A percentile compares a stretch with the other conserved stretches of the same genome.
phyloP scores from a whole-genome alignment of 805 yeast species.

The Candida insectorum region DNA sequence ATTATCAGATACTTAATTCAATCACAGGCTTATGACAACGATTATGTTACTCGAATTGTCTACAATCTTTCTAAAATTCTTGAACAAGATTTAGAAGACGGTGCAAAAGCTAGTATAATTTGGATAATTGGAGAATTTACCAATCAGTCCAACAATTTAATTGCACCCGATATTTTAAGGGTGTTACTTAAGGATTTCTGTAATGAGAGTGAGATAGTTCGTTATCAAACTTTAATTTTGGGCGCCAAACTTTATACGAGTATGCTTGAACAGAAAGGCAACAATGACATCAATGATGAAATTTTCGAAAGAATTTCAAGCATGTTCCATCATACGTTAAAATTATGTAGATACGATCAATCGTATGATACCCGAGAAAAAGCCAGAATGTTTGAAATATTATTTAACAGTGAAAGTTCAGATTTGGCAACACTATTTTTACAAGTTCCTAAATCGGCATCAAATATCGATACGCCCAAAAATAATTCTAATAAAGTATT shows the following conservation, averaged over 20 bases:
- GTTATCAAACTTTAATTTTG: conserved; percentile 67
- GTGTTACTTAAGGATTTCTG: conserved; percentile 51
- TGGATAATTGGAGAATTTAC: conserved; percentile 91
- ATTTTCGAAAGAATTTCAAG: conserved; percentile 20
- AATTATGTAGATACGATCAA: conserved; percentile 69
- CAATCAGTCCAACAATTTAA: conserved; percentile 23
- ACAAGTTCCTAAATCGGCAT: conserved; percentile 74
- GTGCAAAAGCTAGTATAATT: conserved; percentile 76
- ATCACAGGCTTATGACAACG: conserved; percentile 25
- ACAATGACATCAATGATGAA: conserved; percentile 21
- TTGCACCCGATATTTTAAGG: conserved; percentile 78
- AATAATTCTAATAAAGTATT: conserved; percentile 9
- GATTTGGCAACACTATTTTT: conserved; percentile 67
- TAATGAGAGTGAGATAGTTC: conserved; percentile 52
- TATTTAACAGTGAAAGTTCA: conserved; percentile 49
- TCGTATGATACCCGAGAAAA: conserved; percentile 79
- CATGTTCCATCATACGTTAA: conserved; percentile 59
- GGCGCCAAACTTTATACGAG: conserved; percentile 70
- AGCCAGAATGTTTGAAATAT: conserved; percentile 66
- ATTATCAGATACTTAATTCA: conserved; percentile 74
- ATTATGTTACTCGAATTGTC: conserved; percentile 51
- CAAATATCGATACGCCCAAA: conserved; percentile 30
- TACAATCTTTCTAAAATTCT: conserved; percentile 42
- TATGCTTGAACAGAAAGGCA: conserved; percentile 39
- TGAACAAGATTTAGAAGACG: conserved; percentile 20